Percentiles rank a stretch among this genome's conserved stretches.
These are phyloP conservation scores for Stereocaulon alpinum DNA, from an alignment of 495 filamentous ascomycete genomes.

Conservation along the genomic window DNA sequence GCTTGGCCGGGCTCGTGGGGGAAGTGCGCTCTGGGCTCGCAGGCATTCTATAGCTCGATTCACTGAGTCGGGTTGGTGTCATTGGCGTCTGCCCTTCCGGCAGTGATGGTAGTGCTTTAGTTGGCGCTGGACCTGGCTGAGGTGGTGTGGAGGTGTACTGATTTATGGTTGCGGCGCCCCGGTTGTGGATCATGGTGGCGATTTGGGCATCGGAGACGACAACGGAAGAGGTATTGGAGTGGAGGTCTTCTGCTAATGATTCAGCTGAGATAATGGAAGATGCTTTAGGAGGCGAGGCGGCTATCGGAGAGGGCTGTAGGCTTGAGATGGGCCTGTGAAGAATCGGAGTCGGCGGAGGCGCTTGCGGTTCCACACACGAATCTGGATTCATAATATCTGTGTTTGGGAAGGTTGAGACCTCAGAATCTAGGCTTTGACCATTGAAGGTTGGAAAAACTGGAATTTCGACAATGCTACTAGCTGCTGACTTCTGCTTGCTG, in stretches of 20 bases:
- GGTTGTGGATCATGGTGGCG: conserved; percentile 8
- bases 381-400: background rate
- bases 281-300: conserved; percentile 9
- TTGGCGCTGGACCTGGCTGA: conserved; percentile 32
- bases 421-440: background rate
- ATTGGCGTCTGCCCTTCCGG: conserved; percentile 23
- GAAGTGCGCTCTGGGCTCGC: conserved; percentile 7
- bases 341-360: background rate
- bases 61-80: conserved; percentile 2
- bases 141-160: conserved; percentile 14
- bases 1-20: conserved; percentile 6
- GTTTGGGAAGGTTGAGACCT: background rate
- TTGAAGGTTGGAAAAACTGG: background rate
- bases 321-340: background rate
- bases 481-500: conserved; percentile 1
- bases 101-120: conserved; percentile 30
- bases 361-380: background rate
- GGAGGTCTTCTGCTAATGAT: conserved; percentile 10
- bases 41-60: background rate
- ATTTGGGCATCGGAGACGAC: conserved; percentile 16
- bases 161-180: background rate
- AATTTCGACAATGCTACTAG: background rate
- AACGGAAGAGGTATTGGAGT: conserved; percentile 16
- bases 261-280: conserved; percentile 12
- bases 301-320: background rate